Evolutionary conservation across 2,329 filamentous ascomycete species (phyloP), one percentile per base, ranked within the genome.

Genomic region (Colletotrichum sp.): DNA sequence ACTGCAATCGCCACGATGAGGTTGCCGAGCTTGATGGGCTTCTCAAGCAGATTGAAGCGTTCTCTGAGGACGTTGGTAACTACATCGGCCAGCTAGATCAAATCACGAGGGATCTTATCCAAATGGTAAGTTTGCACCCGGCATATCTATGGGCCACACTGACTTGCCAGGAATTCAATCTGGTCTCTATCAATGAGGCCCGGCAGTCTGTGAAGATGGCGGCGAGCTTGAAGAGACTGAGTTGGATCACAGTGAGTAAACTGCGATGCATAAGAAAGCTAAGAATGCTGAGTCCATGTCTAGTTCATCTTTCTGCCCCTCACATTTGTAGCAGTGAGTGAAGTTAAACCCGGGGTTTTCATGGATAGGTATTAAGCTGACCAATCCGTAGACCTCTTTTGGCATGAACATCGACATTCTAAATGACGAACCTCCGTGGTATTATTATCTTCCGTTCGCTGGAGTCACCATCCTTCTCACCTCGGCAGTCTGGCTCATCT

Each of bases 261-360:
- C 11, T 0, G 5, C 6, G 31, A 6, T 27, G 15, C 27, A 3
- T 1, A 11, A 18, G 8, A 21, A 9, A 5, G 13, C 16, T 57
- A 13, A 3, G 4, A 16, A 27, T 18, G 0, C 16, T 57, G 0
- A 57, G 0, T 1, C 8, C 12, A 27, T 1, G 4, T 6, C 4
- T 29, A 59, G 57, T 59, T 59, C 31, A 34, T 59, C n/a, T 59
- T 59, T 33, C n/a, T 59, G 13, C 57, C 57, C 5, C 57, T 59
- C 12, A 59, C 57, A 1, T 59, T 59, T 1, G 8, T 59, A 18
- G 57, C 57, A n/a, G 57, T 24, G 24, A 24, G 24, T 24, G 24
- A 24, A 24, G 24, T 24, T 4, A 24, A 24, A 24, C 4, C 24
- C 4, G 24, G 24, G 24, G 24, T 24, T 24, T 24, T 24, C 24